These are phyloP conservation scores for Tricholomella constricta DNA, from an alignment of 768 basidiomycete species.

Conservation along the genomic window DNA sequence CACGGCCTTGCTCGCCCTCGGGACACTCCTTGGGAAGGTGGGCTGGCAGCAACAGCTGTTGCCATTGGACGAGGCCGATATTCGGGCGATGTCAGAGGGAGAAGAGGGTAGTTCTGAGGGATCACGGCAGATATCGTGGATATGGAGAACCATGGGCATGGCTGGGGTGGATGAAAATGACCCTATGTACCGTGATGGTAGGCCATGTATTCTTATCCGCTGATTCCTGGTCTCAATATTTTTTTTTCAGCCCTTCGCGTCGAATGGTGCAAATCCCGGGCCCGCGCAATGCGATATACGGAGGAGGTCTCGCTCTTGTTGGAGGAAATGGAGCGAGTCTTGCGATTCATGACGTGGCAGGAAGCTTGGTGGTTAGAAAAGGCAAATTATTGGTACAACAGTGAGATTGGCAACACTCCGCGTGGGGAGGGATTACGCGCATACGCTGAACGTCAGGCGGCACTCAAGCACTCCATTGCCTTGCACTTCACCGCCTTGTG, in stretches of 20 bases:
- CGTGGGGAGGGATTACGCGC: not conserved
- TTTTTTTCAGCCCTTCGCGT: conserved; percentile 3
- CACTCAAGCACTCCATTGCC: not conserved
- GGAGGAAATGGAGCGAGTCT: conserved; percentile 10
- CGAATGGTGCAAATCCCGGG: conserved; percentile 13
- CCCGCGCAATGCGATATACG: conserved; percentile 1
- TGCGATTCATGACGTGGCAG: not conserved
- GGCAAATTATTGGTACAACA: not conserved
- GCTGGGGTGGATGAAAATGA: not conserved
- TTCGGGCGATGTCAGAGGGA: conserved; percentile 1
- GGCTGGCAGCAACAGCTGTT: conserved; percentile 1
- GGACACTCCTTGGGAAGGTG: not conserved
- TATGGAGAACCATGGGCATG: conserved; percentile 8
- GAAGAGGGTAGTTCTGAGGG: conserved; percentile 8
- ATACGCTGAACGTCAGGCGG: conserved; percentile 1
- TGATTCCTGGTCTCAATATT: not conserved
- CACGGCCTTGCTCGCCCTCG: not conserved
- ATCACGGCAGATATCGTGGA: conserved; percentile 11
- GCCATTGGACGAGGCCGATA: not conserved
- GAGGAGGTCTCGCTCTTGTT: conserved; percentile 6
- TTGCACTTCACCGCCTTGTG: not conserved
- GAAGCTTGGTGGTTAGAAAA: not conserved
- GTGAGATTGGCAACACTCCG: not conserved
- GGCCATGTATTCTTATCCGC: not conserved
- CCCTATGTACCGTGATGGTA: conserved; percentile 5